Evolutionary conservation across 495 filamentous ascomycete genomes (phyloP).

Genomic region (Penicillium pulvis): DNA sequence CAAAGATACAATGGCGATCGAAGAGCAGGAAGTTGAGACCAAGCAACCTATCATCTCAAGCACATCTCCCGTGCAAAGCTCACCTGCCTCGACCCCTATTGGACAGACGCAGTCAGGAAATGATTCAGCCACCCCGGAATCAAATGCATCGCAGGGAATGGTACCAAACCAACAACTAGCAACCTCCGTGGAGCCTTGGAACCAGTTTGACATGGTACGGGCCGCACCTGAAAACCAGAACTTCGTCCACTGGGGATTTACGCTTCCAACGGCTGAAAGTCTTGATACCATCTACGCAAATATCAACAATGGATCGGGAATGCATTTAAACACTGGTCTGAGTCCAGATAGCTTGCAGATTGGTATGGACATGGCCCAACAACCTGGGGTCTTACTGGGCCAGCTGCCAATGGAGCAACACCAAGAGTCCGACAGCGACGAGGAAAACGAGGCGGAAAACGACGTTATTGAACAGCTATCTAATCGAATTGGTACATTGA

Average conservation of each 20-base stretch:
- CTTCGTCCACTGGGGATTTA: conserved; percentile 41
- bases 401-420: conserved; percentile 27
- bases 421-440: conserved; percentile 43
- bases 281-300: conserved; percentile 44
- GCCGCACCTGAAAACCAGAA: conserved; percentile 28
- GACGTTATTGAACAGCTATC: conserved; percentile 50
- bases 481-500: conserved; percentile 49
- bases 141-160: conserved; percentile 20
- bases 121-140: conserved; percentile 9
- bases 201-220: conserved; percentile 28
- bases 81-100: conserved; percentile 16
- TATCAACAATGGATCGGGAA: conserved; percentile 26
- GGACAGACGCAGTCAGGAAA: conserved; percentile 13
- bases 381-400: conserved; percentile 29
- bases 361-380: conserved; percentile 39
- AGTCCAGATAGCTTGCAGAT: conserved; percentile 37
- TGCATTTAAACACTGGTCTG: conserved; percentile 27
- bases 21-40: conserved; percentile 6
- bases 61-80: conserved; percentile 23
- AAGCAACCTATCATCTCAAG: background rate
- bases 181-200: conserved; percentile 25
- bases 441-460: conserved; percentile 46
- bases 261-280: conserved; percentile 46
- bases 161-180: conserved; percentile 18
- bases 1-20: background rate